These are phyloP conservation scores for Saraca asoca DNA, from an alignment of 331 rosid species.

Conservation along the genomic window DNA sequence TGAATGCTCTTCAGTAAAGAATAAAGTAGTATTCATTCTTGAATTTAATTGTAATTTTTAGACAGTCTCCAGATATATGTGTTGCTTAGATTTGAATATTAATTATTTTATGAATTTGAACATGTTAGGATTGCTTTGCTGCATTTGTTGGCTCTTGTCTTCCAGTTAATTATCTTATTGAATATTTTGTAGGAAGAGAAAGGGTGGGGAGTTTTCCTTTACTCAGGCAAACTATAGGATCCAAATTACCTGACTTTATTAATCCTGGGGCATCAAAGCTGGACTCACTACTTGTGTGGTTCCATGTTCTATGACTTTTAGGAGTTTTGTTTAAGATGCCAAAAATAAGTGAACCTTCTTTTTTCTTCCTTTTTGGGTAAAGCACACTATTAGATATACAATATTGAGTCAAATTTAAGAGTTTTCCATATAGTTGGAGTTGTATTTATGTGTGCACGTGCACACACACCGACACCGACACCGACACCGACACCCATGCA, in stretches of 20 bases:
- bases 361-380: background rate
- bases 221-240: too few species aligned
- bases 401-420: background rate
- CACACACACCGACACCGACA: too few species aligned
- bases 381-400: background rate
- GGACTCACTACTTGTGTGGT: slow-evolving; percentile 7
- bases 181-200: background rate
- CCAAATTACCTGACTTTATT: slow-evolving; percentile 11
- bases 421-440: background rate
- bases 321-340: background rate
- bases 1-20: too few species aligned
- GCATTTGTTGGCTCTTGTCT: background rate
- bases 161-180: background rate
- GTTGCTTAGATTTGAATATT: slow-evolving; percentile 7
- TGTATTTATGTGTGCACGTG: background rate
- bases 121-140: slow-evolving; percentile 20
- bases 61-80: background rate
- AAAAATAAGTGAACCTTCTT: background rate
- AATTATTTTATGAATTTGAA: background rate
- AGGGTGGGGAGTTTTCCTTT: too few species aligned
- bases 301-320: slow-evolving; percentile 7
- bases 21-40: background rate
- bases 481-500: too few species aligned
- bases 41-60: slow-evolving; percentile 1
- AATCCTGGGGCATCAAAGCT: background rate